phyloP scores from a whole-genome alignment of 345 rosid species.

The Abelmoschus esculentus region DNA sequence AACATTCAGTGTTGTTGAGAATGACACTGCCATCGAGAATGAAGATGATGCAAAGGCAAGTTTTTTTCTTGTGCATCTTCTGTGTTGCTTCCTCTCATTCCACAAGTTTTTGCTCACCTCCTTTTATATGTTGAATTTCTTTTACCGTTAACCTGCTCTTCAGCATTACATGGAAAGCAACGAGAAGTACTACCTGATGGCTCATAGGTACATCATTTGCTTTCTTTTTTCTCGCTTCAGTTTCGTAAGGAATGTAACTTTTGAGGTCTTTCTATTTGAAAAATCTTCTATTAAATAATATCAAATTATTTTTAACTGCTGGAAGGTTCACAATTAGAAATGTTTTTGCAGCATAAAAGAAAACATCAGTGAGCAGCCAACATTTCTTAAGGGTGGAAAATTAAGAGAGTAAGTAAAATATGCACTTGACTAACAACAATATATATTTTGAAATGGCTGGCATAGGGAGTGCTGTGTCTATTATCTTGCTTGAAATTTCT shows the following conservation, averaged over 20 bases:
- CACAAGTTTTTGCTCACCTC: background rate
- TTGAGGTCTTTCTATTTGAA: background rate
- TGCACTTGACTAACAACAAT: background rate
- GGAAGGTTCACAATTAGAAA: background rate
- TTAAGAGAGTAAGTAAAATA: constrained; percentile 72
- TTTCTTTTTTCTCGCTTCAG: background rate
- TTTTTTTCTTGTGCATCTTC: constrained; percentile 8
- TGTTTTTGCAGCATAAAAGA: constrained; percentile 68
- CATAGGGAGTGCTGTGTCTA: background rate
- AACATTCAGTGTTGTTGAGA: constrained; percentile 37
- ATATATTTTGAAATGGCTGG: background rate
- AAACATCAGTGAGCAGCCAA: constrained; percentile 75
- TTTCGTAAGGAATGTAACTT: background rate
- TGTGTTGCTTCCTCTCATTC: constrained; percentile 3
- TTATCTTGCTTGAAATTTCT: constrained; percentile 12
- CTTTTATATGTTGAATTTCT: background rate
- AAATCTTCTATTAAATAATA: background rate
- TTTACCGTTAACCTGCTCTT: constrained; percentile 19
- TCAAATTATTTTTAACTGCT: background rate
- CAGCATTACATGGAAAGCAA: constrained; percentile 96
- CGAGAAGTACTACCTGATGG: constrained; percentile 93
- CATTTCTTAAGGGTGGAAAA: constrained; percentile 64
- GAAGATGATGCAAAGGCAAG: constrained; percentile 95
- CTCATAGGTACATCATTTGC: constrained; percentile 55
- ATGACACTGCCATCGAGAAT: constrained; percentile 54